Base-by-base conservation (phyloP, 306 rosid genomes). In the Pueraria montana region DNA sequence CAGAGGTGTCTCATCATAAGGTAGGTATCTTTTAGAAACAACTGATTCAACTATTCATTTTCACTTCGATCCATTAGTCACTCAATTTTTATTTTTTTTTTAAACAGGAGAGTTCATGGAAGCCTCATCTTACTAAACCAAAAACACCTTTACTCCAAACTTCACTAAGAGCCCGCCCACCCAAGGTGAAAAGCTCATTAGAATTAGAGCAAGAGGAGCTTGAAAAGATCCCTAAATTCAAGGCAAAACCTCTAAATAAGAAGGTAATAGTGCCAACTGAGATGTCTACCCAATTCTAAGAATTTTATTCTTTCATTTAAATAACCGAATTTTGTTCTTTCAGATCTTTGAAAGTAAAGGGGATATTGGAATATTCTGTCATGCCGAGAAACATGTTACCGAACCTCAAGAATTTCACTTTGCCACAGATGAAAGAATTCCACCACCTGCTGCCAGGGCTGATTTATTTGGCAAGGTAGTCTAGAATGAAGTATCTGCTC, bases 281-380 rank as follows among this genome's bases (percentile, higher is more conserved):
- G 36, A 70, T 80, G 68, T 69, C 13, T 69, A 62, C 66, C 68
- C 43, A 65, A 62, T 32, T 53, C 36, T 55, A 72, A 34, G 62
- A 77, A 42, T 38, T 52, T 76, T 59, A 34, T 79, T 63, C 6
- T 63, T 42, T 45, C 34, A 34, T 32, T 61, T 48, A 42, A 18
- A 70, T 82, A 75, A 79, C 86, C 38, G 4, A 45, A 16, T 52
- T 8, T 79, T 12, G 20, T 43, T 62, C 81, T 78, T 74, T 36
- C 82, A 95, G 99, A 93, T 96, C 56, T 92, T 96, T 73, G 99
- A 92, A 84, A 96, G 99, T 72, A 94, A 92, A 88, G 99, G 97
- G 38, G 98, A 94, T 52, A 83, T 94, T 80, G 99, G 99, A 27
- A 50, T 96, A 63, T 92, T 90, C 85, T 88, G 91, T 84, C 85